Conservation (phyloP, 768 basidiomycete species). For the Kwoniella bestiolae region DNA sequence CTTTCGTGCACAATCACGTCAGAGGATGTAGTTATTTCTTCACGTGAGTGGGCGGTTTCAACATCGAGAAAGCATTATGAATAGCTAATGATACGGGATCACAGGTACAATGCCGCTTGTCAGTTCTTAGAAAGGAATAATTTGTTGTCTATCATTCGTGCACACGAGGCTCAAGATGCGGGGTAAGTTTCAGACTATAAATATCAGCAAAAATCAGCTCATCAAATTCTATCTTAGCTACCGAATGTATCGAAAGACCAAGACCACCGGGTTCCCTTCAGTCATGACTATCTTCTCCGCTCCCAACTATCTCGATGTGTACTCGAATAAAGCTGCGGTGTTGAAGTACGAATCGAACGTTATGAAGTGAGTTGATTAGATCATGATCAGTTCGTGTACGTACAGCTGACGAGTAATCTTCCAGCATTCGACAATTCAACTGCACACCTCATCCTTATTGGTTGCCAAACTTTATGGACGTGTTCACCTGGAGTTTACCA, state of each 20-base stretch:
- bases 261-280: constrained; percentile 95
- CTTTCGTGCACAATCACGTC: constrained; percentile 93
- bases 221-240: constrained; percentile 63
- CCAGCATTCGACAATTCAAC: constrained; percentile 88
- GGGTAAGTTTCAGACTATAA: constrained; percentile 65
- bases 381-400: background rate
- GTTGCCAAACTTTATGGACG: constrained; percentile 99
- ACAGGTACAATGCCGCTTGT: constrained; percentile 92
- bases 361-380: constrained; percentile 68
- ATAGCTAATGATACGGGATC: background rate
- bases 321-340: constrained; percentile 98
- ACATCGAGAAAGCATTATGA: background rate
- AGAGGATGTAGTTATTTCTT: constrained; percentile 97
- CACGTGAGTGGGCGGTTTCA: constrained; percentile 66
- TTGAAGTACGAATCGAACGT: constrained; percentile 99
- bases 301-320: constrained; percentile 97
- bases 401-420: constrained; percentile 11
- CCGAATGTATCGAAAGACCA: constrained; percentile 98
- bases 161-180: constrained; percentile 98
- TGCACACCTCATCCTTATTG: constrained; percentile 92
- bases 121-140: constrained; percentile 97
- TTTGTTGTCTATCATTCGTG: constrained; percentile 91
- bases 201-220: background rate
- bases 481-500: constrained; percentile 97
- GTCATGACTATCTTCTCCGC: constrained; percentile 99